These are phyloP conservation scores for Aspergillus cejpii DNA, from an alignment of 2,329 filamentous ascomycete species.

Conservation along the genomic window DNA sequence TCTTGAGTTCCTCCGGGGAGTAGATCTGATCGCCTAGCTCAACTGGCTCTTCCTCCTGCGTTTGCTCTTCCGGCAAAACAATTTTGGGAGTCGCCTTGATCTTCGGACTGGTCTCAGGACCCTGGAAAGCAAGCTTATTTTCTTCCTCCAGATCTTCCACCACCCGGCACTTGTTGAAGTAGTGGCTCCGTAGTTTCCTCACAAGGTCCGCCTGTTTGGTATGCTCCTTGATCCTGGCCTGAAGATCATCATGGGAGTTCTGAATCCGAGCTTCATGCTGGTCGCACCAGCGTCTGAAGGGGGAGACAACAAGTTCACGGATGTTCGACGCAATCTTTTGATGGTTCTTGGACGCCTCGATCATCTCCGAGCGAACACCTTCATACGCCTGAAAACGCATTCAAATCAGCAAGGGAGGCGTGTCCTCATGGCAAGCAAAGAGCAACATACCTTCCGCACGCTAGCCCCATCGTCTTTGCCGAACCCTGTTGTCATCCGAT, in stretches of 20 bases:
- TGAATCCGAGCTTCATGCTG: slow-evolving; percentile 86
- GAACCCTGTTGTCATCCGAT: slow-evolving; percentile 79
- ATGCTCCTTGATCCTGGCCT: slow-evolving; percentile 82
- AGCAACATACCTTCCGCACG: slow-evolving; percentile 69
- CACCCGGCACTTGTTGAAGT: slow-evolving; percentile 97
- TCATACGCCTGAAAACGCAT: slow-evolving; percentile 67
- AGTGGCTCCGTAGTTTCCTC: slow-evolving; percentile 88
- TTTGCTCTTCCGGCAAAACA: slow-evolving; percentile 68
- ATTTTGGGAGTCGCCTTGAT: slow-evolving; percentile 61
- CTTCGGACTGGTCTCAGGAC: slow-evolving; percentile 63
- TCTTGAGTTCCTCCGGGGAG: slow-evolving; percentile 78
- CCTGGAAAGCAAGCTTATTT: slow-evolving; percentile 95
- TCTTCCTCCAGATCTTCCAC: slow-evolving; percentile 97
- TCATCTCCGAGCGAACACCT: slow-evolving; percentile 86
- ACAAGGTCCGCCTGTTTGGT: slow-evolving; percentile 85
- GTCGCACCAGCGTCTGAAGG: slow-evolving; percentile 93
- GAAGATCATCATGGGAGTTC: slow-evolving; percentile 90
- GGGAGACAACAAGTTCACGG: slow-evolving; percentile 86
- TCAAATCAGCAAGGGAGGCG: slow-evolving; percentile 1
- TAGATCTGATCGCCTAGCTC: slow-evolving; percentile 91
- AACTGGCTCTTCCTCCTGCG: slow-evolving; percentile 69
- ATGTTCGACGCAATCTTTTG: slow-evolving; percentile 95
- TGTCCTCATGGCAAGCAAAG: background rate
- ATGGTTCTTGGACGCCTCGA: slow-evolving; percentile 81
- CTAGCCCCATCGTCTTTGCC: slow-evolving; percentile 89